Percentiles rank a stretch among this genome's conserved stretches.
These are phyloP conservation scores for Oryza meridionalis DNA, from an alignment of 176 grass and related monocot genomes.

Conservation along the genomic window DNA sequence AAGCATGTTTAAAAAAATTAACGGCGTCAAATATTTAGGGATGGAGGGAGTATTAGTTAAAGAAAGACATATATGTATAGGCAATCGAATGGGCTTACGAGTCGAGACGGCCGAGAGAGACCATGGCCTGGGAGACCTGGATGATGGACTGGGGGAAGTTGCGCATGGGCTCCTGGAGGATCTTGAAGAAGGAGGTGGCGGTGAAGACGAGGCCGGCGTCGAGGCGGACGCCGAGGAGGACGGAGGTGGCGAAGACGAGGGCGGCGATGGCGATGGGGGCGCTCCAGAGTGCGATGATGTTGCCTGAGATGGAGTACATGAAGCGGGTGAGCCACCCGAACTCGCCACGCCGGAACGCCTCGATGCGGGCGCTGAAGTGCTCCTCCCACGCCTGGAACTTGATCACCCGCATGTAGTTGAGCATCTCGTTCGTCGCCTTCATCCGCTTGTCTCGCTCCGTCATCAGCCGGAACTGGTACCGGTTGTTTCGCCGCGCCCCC, in stretches of 20 bases:
- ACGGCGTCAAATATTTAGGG: too few species aligned
- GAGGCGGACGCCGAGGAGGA: slow-evolving; percentile 46
- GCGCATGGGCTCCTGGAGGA: slow-evolving; percentile 91
- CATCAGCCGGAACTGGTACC: slow-evolving; percentile 83
- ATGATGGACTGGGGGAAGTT: slow-evolving; percentile 97
- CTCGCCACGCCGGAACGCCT: slow-evolving; percentile 61
- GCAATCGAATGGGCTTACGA: slow-evolving; percentile 4
- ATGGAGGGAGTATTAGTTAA: too few species aligned
- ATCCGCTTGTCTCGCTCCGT: slow-evolving; percentile 82
- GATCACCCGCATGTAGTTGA: slow-evolving; percentile 96
- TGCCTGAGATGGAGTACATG: slow-evolving; percentile 89
- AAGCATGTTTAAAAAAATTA: too few species aligned
- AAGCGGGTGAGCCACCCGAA: slow-evolving; percentile 88
- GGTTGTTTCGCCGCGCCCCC: slow-evolving; percentile 82
- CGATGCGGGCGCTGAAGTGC: slow-evolving; percentile 72
- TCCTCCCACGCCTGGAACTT: slow-evolving; percentile 98
- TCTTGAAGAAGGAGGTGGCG: slow-evolving; percentile 81
- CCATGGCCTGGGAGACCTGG: slow-evolving; percentile 87
- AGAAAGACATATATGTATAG: too few species aligned
- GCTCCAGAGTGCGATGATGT: slow-evolving; percentile 88
- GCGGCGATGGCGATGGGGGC: slow-evolving; percentile 62
- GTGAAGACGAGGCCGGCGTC: slow-evolving; percentile 97
- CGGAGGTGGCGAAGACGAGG: slow-evolving; percentile 80
- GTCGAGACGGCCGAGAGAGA: slow-evolving; percentile 72
- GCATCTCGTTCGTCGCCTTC: slow-evolving; percentile 99